These are phyloP conservation scores for Eucalyptus brandiana DNA, from an alignment of 345 rosid species.

Conservation along the genomic window DNA sequence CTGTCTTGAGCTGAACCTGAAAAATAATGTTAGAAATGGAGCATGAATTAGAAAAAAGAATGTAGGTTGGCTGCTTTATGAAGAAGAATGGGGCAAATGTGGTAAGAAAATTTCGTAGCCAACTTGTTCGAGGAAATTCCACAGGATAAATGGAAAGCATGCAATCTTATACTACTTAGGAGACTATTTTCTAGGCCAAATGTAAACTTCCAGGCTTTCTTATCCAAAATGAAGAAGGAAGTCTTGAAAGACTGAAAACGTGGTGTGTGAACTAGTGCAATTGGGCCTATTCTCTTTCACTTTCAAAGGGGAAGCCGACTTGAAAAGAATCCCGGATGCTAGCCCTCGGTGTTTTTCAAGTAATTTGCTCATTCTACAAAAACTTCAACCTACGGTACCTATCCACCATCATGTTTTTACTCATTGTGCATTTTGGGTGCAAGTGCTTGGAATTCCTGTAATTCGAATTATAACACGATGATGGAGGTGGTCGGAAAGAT, in stretches of 20 bases:
- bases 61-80: background rate
- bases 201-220: background rate
- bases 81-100: background rate
- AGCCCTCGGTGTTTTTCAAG: background rate
- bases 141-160: background rate
- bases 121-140: too few species aligned
- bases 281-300: background rate
- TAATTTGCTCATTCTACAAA: background rate
- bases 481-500: background rate
- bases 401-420: background rate
- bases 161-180: background rate
- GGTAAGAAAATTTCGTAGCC: background rate
- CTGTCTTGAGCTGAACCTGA: fast-evolving
- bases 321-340: background rate
- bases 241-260: background rate
- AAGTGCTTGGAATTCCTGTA: background rate
- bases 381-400: background rate
- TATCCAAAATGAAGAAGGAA: background rate
- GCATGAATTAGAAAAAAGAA: background rate
- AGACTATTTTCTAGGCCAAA: background rate
- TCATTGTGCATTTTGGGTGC: background rate
- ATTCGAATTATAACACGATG: background rate
- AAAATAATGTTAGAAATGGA: background rate
- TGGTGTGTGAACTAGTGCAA: background rate
- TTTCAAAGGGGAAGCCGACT: background rate